These are phyloP conservation scores for Mortierella sp. DNA, from an alignment of 371 early-diverging fungal species.

Conservation along the genomic window DNA sequence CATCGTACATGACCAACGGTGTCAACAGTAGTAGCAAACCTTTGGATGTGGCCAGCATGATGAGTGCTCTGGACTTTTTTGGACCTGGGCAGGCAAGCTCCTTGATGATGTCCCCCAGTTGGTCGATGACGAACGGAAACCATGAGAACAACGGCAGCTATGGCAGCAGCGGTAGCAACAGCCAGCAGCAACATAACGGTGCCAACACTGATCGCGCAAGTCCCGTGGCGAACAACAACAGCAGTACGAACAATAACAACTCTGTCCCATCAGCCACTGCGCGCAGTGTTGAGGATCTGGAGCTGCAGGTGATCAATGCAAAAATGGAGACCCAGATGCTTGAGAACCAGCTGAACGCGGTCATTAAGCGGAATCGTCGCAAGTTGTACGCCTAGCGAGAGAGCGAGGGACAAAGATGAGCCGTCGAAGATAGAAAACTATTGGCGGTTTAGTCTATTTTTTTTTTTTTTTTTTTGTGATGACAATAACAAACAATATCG, in stretches of 20 bases:
- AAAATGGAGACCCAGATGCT: conserved; percentile 57
- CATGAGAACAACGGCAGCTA: background rate
- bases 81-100: conserved; percentile 26
- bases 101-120: conserved; percentile 34
- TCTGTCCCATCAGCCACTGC: conserved; percentile 26
- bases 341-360: conserved; percentile 57
- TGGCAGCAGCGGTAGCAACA: conserved; percentile 12
- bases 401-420: too few relatives aligned
- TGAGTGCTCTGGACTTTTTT: conserved; percentile 30
- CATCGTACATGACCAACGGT: conserved; percentile 2
- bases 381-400: conserved; percentile 33
- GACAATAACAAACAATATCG: too few relatives aligned
- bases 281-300: conserved; percentile 55
- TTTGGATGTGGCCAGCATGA: conserved; percentile 43
- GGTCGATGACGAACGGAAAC: conserved; percentile 18
- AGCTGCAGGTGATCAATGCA: conserved; percentile 57
- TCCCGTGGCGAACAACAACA: conserved; percentile 8
- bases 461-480: too few relatives aligned
- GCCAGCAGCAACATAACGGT: conserved; percentile 6
- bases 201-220: conserved; percentile 11
- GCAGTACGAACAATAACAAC: conserved; percentile 11
- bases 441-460: too few relatives aligned
- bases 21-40: conserved; percentile 18
- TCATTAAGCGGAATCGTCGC: conserved; percentile 55
- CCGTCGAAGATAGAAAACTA: too few relatives aligned